Evolutionary conservation across 768 basidiomycete genomes (phyloP).

Genomic region (Lactarius akahatsu): DNA sequence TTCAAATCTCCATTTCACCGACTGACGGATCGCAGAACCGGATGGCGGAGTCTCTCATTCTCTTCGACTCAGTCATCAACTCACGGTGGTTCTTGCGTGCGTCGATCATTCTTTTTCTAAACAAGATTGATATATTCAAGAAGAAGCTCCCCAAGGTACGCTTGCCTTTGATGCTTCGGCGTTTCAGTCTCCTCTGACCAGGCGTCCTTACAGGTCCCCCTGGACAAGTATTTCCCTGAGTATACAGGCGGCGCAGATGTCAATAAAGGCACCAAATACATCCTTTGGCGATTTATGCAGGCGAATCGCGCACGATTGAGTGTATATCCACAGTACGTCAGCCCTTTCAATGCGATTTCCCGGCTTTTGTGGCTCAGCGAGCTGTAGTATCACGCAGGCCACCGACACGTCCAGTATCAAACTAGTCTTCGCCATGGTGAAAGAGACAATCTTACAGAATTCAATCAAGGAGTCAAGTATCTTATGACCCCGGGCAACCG

Average conservation of each 20-base stretch:
- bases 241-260: conserved; percentile 87
- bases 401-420: conserved; percentile 84
- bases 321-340: conserved; percentile 80
- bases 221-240: conserved; percentile 82
- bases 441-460: conserved; percentile 89
- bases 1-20: background rate
- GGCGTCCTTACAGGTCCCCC: conserved; percentile 49
- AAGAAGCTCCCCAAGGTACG: conserved; percentile 59
- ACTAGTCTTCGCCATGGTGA: conserved; percentile 85
- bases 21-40: conserved; percentile 51
- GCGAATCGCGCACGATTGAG: conserved; percentile 79
- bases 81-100: conserved; percentile 73
- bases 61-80: conserved; percentile 78
- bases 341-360: background rate
- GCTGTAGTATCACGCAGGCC: conserved; percentile 68
- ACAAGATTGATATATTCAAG: conserved; percentile 78
- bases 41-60: conserved; percentile 68
- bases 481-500: conserved; percentile 40
- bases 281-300: conserved; percentile 93
- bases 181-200: too few relatives aligned
- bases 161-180: background rate
- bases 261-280: conserved; percentile 93
- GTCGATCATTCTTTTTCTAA: conserved; percentile 65
- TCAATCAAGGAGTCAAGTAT: conserved; percentile 84
- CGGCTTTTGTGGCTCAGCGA: too few relatives aligned